Conservation (phyloP, 1,284 basidiomycete genomes). For the Sutorius eximius region DNA sequence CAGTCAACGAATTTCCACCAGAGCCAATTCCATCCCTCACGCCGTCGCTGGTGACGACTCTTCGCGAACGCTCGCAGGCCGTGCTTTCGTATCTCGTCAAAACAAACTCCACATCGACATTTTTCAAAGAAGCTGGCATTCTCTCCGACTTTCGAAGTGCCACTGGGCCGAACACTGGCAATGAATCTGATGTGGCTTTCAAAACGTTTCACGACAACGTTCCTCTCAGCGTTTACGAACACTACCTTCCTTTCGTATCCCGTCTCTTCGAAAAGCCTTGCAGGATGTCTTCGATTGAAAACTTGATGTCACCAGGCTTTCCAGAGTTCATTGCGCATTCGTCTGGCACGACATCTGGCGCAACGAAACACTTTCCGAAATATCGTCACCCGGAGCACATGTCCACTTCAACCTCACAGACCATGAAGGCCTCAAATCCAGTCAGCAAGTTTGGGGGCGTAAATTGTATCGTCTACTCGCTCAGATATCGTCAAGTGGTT, state of each 20-base stretch:
- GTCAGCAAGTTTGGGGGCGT: slow-evolving; percentile 10
- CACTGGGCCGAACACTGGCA: slow-evolving; percentile 1
- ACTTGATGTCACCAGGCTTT: slow-evolving; percentile 26
- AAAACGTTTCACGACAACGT: slow-evolving; percentile 20
- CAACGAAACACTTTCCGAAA: slow-evolving; percentile 24
- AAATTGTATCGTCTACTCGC: slow-evolving; percentile 25
- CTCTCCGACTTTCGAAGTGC: slow-evolving; percentile 16
- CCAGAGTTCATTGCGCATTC: slow-evolving; percentile 26
- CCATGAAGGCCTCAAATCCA: slow-evolving; percentile 17
- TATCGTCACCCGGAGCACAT: slow-evolving; percentile 25
- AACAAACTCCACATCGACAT: slow-evolving; percentile 19
- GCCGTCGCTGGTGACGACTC: slow-evolving; percentile 14
- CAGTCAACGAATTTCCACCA: slow-evolving; percentile 13
- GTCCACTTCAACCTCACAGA: slow-evolving; percentile 15
- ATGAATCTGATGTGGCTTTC: slow-evolving; percentile 4
- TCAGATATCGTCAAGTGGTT: slow-evolving; percentile 17
- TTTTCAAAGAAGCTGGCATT: slow-evolving; percentile 17
- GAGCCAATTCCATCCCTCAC: slow-evolving; percentile 15
- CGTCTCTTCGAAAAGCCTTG: slow-evolving; percentile 24
- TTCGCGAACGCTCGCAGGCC: slow-evolving; percentile 20
- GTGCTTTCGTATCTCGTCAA: slow-evolving; percentile 26
- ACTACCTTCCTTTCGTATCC: slow-evolving; percentile 25
- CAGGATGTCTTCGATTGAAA: slow-evolving; percentile 17
- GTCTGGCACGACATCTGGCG: slow-evolving; percentile 22
- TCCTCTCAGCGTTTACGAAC: slow-evolving; percentile 17